Evolutionary conservation across 495 filamentous ascomycete species (phyloP), one percentile per base, ranked within the genome.

Genomic region (Penicillium subrubescens): DNA sequence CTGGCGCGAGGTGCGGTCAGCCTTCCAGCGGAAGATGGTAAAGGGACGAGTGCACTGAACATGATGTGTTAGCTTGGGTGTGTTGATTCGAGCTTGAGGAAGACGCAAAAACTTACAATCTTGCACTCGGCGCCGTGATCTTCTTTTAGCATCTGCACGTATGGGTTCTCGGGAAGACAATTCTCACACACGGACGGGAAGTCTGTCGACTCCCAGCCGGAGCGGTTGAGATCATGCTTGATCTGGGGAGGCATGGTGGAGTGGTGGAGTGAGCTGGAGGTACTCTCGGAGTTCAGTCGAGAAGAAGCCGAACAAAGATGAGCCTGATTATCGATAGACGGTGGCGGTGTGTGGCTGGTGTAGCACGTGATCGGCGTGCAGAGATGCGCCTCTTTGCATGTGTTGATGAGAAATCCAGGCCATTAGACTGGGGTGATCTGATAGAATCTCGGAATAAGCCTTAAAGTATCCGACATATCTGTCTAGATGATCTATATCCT

Each of bases 141-240:
- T 73, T 97, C 91, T 75, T 99, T 99, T 52, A 98, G 83, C 93
- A 99, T 97, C 76, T 97, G 94, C 48, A 99, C 95, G 76, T 96
- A 98, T 6, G 93, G 95, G 72, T 98, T 98, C 61, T 96, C 92
- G 39, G 95, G 94, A 6, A 99, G 88, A 74, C 96, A 99, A 73
- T 82, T 87, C 70, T 90, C 88, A 71, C 87, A 89, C 15, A 88
- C 85, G 1, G 84, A 87, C 3, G 87, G 86, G 50, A 88, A 87
- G 69, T 88, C 93, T 27, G 95, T 97, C 35, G 90, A 89, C 77
- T 99, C 95, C 92, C 92, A 96, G 35, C 95, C 95, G 3, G 93
- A 94, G 53, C 96, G 88, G 81, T 99, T 99, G 33, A 98, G 84
- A 72, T 99, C 95, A 76, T 97, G 92, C 79, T 99, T 99, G 76